Evolutionary conservation across 768 basidiomycete genomes (phyloP).

Genomic region (Fomitopsis pulvina): DNA sequence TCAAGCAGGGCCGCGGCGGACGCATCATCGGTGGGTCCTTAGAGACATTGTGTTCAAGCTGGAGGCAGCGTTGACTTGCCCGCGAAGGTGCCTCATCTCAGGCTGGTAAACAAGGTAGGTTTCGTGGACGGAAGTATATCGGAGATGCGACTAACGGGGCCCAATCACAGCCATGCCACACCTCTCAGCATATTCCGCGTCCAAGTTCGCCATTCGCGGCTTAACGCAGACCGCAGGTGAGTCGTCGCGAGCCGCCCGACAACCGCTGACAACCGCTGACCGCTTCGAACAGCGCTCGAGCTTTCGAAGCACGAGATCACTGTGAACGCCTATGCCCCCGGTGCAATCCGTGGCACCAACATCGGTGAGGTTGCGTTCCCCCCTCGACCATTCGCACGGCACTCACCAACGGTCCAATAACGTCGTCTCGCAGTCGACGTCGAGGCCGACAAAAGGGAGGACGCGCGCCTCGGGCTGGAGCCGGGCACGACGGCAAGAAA

Average conservation of each 20-base stretch:
- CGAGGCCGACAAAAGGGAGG: too few species aligned
- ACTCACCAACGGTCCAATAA: too few species aligned
- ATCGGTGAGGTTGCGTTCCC: too few species aligned
- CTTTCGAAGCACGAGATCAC: conserved; percentile 17
- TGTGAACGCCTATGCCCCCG: conserved; percentile 25
- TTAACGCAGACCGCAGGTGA: conserved; percentile 21
- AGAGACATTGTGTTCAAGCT: too few species aligned
- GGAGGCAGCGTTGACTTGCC: too few species aligned
- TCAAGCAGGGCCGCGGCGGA: conserved; percentile 35
- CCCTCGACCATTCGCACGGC: too few species aligned
- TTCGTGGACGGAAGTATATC: background rate
- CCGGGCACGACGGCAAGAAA: too few species aligned
- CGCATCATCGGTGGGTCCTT: conserved; percentile 32
- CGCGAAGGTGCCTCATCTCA: conserved; percentile 13
- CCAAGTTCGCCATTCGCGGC: conserved; percentile 24
- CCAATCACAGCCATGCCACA: too few species aligned
- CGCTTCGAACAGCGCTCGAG: conserved; percentile 8
- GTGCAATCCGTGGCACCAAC: too few species aligned
- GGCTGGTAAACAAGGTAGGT: conserved; percentile 9
- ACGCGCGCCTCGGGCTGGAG: too few species aligned
- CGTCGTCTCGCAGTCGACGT: too few species aligned
- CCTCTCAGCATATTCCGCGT: conserved; percentile 18
- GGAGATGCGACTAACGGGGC: conserved; percentile 1
- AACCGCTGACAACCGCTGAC: background rate
- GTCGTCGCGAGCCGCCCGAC: conserved; percentile 3